Evolutionary conservation across 2,329 filamentous ascomycete species (phyloP).

Genomic region (Penicillium verrucosum): DNA sequence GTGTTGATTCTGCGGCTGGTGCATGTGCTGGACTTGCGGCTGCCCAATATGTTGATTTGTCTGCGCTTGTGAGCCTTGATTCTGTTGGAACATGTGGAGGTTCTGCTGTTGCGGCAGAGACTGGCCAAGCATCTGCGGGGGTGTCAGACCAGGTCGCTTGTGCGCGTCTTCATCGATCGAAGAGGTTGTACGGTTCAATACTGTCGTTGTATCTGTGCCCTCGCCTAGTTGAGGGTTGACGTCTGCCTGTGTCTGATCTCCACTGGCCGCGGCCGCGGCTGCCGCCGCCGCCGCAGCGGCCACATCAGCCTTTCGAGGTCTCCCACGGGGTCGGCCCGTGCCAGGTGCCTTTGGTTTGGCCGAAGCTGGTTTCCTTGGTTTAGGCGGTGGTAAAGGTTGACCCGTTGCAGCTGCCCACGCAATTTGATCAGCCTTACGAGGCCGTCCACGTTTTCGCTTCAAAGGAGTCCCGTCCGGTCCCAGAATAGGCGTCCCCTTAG

Average conservation of each 20-base stretch:
- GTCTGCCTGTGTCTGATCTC: slow-evolving; percentile 15
- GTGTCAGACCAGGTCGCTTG: slow-evolving; percentile 19
- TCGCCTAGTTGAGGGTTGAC: slow-evolving; percentile 9
- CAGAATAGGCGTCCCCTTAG: slow-evolving; percentile 13
- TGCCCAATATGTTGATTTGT: slow-evolving; percentile 15
- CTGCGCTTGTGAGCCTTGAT: slow-evolving; percentile 9
- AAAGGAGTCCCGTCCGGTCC: slow-evolving; percentile 26
- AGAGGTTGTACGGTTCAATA: slow-evolving; percentile 10
- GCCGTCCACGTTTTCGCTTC: slow-evolving; percentile 32
- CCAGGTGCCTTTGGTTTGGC: slow-evolving; percentile 24
- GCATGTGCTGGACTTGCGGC: slow-evolving; percentile 12
- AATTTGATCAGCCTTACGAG: slow-evolving; percentile 29
- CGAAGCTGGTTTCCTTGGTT: slow-evolving; percentile 5
- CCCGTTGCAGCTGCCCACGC: slow-evolving; percentile 22
- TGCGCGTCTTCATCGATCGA: slow-evolving; percentile 14
- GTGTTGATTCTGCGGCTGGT: slow-evolving; percentile 7
- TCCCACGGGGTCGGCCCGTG: slow-evolving; percentile 33
- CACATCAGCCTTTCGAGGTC: slow-evolving; percentile 35
- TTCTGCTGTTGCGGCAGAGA: slow-evolving; percentile 11
- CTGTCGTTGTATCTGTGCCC: slow-evolving; percentile 5
- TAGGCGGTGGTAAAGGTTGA: slow-evolving; percentile 18
- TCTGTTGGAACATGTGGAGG: slow-evolving; percentile 13
- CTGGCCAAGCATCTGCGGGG: slow-evolving; percentile 19
- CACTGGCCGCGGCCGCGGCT: slow-evolving; percentile 23
- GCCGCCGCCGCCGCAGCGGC: slow-evolving; percentile 27